Conservation (phyloP, 306 rosid genomes). For the Arachis hypogaea region DNA sequence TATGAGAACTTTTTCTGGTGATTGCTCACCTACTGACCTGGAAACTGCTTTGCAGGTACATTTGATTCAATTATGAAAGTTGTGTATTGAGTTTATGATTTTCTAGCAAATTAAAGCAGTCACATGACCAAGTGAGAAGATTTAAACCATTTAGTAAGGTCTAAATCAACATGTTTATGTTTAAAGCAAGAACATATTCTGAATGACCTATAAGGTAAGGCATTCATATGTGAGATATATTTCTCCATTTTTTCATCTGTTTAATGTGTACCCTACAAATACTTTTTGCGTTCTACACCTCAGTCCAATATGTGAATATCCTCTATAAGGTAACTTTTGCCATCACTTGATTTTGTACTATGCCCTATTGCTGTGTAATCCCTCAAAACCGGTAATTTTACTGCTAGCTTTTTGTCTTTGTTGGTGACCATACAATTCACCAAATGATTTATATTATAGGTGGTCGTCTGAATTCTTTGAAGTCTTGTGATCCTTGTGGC, state of each 20-base stretch:
- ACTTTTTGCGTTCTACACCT: background rate
- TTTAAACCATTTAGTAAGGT: slow-evolving; percentile 3
- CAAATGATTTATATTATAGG: slow-evolving; percentile 14
- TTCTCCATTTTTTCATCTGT: slow-evolving; percentile 1
- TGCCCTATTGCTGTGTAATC: slow-evolving; percentile 18
- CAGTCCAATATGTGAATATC: slow-evolving; percentile 12
- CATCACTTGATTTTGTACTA: background rate
- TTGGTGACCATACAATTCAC: slow-evolving; percentile 16
- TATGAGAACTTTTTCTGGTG: slow-evolving; percentile 92
- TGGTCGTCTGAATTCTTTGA: background rate
- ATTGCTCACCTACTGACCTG: slow-evolving; percentile 94
- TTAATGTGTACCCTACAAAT: background rate
- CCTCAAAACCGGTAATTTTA: slow-evolving; percentile 14
- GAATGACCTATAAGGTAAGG: background rate
- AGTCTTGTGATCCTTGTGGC: slow-evolving; percentile 14
- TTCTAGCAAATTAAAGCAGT: slow-evolving; percentile 13
- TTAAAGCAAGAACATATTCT: slow-evolving; percentile 32
- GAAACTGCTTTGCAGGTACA: slow-evolving; percentile 98
- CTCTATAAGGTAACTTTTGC: background rate
- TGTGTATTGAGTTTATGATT: slow-evolving; percentile 20
- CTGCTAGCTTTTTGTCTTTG: slow-evolving; percentile 5
- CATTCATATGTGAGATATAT: background rate
- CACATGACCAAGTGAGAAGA: slow-evolving; percentile 3
- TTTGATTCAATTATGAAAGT: slow-evolving; percentile 36
- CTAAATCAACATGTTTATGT: background rate